Evolutionary conservation across 495 filamentous ascomycete species (phyloP).

Genomic region (Staphylotrichum longicolle): DNA sequence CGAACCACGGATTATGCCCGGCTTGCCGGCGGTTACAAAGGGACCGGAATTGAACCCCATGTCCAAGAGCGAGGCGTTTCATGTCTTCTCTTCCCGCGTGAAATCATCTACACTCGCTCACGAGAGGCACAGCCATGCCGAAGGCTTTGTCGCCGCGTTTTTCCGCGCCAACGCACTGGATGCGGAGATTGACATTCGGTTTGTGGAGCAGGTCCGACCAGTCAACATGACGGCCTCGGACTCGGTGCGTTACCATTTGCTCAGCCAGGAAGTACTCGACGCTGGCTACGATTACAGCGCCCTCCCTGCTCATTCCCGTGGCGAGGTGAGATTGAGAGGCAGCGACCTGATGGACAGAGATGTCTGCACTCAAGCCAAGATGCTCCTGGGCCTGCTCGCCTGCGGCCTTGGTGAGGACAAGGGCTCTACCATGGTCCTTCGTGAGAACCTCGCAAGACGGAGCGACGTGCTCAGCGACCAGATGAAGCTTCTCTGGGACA

Average conservation of each 20-base stretch:
- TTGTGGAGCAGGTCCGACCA: slow-evolving; percentile 12
- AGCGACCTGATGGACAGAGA: not conserved
- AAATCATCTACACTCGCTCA: slow-evolving; percentile 31
- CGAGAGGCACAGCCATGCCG: slow-evolving; percentile 34
- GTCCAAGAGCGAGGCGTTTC: slow-evolving; percentile 35
- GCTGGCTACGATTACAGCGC: slow-evolving; percentile 14
- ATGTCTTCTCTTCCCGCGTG: slow-evolving; percentile 26
- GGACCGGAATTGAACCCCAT: slow-evolving; percentile 29
- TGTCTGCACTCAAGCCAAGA: not conserved
- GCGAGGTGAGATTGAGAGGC: slow-evolving; percentile 1
- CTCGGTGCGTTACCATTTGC: slow-evolving; percentile 16
- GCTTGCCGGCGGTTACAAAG: slow-evolving; percentile 35
- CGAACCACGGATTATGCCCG: slow-evolving; percentile 34
- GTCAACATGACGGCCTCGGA: slow-evolving; percentile 11
- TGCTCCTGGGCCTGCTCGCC: slow-evolving; percentile 18
- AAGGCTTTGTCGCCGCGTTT: slow-evolving; percentile 32
- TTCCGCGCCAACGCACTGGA: slow-evolving; percentile 35
- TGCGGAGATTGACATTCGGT: not conserved
- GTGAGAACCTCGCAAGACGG: not conserved
- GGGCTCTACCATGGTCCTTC: not conserved
- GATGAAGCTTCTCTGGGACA: slow-evolving; percentile 24
- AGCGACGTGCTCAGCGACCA: not conserved
- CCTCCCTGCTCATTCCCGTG: slow-evolving; percentile 16
- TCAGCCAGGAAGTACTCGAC: slow-evolving; percentile 19
- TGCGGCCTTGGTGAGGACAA: slow-evolving; percentile 3